Evolutionary conservation across 176 grass and related monocot species (phyloP).

Genomic region (Phoenix roebelenii): DNA sequence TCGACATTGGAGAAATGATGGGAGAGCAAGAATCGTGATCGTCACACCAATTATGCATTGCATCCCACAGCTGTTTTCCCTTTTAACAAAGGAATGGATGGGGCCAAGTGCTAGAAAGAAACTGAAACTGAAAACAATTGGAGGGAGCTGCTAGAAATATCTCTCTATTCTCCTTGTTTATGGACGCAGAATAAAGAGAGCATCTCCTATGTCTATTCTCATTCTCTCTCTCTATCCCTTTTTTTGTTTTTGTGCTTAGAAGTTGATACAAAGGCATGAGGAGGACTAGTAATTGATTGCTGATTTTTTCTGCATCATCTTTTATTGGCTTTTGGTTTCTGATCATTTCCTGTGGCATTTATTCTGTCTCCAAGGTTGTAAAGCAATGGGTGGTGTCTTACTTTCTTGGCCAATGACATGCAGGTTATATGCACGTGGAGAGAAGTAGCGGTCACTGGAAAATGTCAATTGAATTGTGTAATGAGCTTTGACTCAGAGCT

Average conservation of each 20-base stretch:
- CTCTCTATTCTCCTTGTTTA: too few species aligned
- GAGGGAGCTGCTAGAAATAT: constrained; percentile 23
- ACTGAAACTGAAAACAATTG: not conserved
- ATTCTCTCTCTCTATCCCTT: constrained; percentile 40
- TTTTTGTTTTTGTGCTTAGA: constrained; percentile 25
- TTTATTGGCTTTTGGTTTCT: too few species aligned
- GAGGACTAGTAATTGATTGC: not conserved
- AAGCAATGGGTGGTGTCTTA: too few species aligned
- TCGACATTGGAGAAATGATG: not conserved
- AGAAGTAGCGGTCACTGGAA: too few species aligned
- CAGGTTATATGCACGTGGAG: too few species aligned
- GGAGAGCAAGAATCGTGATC: not conserved
- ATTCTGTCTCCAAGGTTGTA: too few species aligned
- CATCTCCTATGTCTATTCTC: constrained; percentile 31
- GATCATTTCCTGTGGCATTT: too few species aligned
- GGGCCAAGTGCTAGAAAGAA: not conserved
- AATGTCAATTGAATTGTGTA: too few species aligned
- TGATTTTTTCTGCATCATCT: not conserved
- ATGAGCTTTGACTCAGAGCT: too few species aligned
- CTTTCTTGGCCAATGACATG: too few species aligned
- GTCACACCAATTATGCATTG: too few species aligned
- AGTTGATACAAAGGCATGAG: constrained; percentile 24
- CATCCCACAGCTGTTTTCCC: not conserved
- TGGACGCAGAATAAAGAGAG: constrained; percentile 23
- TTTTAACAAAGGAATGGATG: not conserved